Conservation (phyloP, 1,139 yeast genomes). For the Saccharomycopsis hybrid region DNA sequence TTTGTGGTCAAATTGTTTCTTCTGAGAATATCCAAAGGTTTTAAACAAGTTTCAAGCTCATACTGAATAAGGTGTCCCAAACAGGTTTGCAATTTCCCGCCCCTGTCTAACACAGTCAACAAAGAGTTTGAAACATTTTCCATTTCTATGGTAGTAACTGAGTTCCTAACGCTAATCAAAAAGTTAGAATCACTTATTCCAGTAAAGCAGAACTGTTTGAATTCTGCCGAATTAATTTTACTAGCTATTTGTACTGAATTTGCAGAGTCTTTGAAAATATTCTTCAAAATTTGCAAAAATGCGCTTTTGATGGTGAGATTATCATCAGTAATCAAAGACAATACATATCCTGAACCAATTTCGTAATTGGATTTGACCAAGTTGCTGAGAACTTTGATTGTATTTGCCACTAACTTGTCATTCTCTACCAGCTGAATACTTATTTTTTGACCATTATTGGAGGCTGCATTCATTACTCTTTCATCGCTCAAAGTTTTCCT, state of each 20-base stretch:
- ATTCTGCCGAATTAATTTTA: neutral
- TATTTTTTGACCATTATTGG: neutral
- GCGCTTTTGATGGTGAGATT: constrained; percentile 61
- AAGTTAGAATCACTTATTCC: neutral
- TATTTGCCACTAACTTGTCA: constrained; percentile 2
- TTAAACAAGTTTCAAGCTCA: constrained; percentile 46
- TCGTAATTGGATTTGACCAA: constrained; percentile 68
- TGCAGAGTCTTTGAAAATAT: neutral
- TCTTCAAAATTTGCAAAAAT: constrained; percentile 42
- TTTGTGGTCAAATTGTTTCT: constrained; percentile 81
- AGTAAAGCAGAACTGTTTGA: neutral
- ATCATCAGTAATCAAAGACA: constrained; percentile 73
- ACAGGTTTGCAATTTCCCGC: constrained; percentile 38
- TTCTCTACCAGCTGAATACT: neutral
- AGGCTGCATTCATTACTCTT: neutral
- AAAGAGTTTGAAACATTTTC: constrained; percentile 69
- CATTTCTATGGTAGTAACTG: constrained; percentile 59
- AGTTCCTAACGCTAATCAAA: neutral
- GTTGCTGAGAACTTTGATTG: constrained; percentile 40
- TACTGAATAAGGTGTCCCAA: constrained; percentile 8
- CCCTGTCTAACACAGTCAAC: constrained; percentile 50
- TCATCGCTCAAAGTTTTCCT: constrained; percentile 9
- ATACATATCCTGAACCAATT: constrained; percentile 68
- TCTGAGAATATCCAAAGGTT: constrained; percentile 69
- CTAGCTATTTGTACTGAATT: too few species aligned